Evolutionary conservation across 1,139 yeast species (phyloP).

Genomic region (Diutina siamensis): DNA sequence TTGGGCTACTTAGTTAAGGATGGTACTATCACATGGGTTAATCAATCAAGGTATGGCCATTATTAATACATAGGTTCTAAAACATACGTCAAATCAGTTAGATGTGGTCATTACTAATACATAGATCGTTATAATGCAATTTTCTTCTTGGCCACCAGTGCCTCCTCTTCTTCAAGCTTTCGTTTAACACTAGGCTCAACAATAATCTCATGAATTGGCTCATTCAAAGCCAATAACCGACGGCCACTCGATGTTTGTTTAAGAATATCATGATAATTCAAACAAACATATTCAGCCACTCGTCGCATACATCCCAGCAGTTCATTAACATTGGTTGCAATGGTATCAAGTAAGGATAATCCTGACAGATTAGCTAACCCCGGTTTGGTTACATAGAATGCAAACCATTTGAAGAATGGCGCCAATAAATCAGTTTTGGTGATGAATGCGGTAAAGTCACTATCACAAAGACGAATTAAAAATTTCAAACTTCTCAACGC

Average conservation of each 20-base stretch:
- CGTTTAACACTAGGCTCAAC: neutral
- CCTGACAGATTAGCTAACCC: slow-evolving; percentile 69
- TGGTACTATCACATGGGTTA: too few relatives aligned
- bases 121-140: slow-evolving; percentile 4
- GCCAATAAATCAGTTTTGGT: slow-evolving; percentile 43
- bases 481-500: slow-evolving; percentile 55
- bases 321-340: slow-evolving; percentile 12
- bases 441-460: slow-evolving; percentile 43
- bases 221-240: neutral
- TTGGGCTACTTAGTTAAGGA: too few relatives aligned
- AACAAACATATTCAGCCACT: neutral
- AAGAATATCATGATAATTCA: neutral
- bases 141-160: neutral
- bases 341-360: slow-evolving; percentile 52
- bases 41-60: too few relatives aligned
- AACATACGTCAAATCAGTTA: too few relatives aligned
- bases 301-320: neutral
- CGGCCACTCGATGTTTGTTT: neutral
- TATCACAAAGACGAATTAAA: slow-evolving; percentile 50
- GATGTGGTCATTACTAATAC: slow-evolving; percentile 6
- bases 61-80: too few relatives aligned
- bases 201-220: neutral
- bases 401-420: slow-evolving; percentile 39
- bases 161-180: neutral
- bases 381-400: slow-evolving; percentile 38